Base-by-base conservation (phyloP, 495 filamentous ascomycete species). In the Cenococcum geophilum region DNA sequence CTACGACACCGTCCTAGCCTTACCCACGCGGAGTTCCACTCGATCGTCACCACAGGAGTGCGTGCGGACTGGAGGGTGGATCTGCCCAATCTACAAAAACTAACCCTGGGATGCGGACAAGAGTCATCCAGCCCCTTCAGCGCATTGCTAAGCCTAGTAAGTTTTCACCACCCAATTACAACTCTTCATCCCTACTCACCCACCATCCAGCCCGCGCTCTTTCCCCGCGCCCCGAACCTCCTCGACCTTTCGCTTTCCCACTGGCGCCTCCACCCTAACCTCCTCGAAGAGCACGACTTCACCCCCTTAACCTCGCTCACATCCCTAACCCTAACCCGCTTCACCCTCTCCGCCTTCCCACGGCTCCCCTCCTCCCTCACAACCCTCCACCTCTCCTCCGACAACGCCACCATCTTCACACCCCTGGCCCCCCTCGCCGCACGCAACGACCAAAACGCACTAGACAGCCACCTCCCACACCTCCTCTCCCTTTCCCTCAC, bases 1-100 rank as follows among this genome's bases (percentile, higher is more conserved):
- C 53, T 82, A 4, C 40, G 66, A 1, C 65, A 65, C 16, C 67
- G 80, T 5, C 73, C 75, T 3, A 72, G 63, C 5, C 73, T 83
- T 0, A 76, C 80, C 58, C 72, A 68, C 11, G 68, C 76, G 10
- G 72, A 77, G 43, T 70, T 80, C 36, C 64, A 69, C 10, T 58
- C 57, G 22, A 55, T 61, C 34, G 4, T 23, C 10, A 32, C 18
- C 5, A n/a, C 25, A 14, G 16, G 12, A n/a, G 11, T 58, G 5
- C 11, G 9, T 5, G 23, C 50, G 5, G 42, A 53, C 14, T 64
- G 57, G 53, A 55, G 55, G 12, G 65, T 54, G n/a, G 56, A 62
- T 14, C 59, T 61, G 32, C 57, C 65, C 8, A 58, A 57, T 12
- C 57, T 68, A 1, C 47, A 55, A 16, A 63, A 34, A 1, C 42